These are phyloP conservation scores for Kodamaea derodonti DNA, from an alignment of 1,139 yeast genomes.

Conservation along the genomic window DNA sequence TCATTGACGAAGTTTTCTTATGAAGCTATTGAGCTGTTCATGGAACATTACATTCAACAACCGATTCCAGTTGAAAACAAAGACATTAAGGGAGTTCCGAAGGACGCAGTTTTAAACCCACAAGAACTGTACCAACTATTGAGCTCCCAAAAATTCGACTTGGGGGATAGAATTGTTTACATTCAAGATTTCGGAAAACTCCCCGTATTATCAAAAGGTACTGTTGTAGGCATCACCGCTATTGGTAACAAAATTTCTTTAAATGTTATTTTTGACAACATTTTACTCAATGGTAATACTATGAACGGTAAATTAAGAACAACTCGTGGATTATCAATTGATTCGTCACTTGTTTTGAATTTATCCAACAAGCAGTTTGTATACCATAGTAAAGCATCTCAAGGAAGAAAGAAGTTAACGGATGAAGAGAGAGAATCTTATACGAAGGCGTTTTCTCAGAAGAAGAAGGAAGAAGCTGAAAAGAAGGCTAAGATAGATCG, in stretches of 20 bases:
- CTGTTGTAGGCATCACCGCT: conserved; percentile 78
- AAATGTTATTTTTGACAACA: conserved; percentile 79
- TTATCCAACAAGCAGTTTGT: conserved; percentile 70
- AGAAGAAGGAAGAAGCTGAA: conserved; percentile 21
- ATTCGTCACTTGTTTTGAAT: conserved; percentile 78
- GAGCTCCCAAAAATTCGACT: conserved; percentile 68
- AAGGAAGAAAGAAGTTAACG: conserved; percentile 32
- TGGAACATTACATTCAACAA: conserved; percentile 44
- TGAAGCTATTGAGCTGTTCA: conserved; percentile 62
- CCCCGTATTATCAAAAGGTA: conserved; percentile 83
- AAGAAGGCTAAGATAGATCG: conserved; percentile 13
- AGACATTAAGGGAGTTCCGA: conserved; percentile 79
- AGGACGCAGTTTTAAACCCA: conserved; percentile 79
- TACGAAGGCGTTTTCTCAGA: conserved; percentile 16
- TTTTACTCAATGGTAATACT: conserved; percentile 76
- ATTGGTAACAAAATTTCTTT: conserved; percentile 54
- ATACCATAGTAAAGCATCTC: conserved; percentile 68
- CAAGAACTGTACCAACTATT: conserved; percentile 67
- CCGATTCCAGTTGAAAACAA: conserved; percentile 44
- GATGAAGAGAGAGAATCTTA: conserved; percentile 21
- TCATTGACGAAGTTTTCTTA: conserved; percentile 68
- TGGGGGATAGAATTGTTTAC: conserved; percentile 89
- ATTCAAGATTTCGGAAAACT: conserved; percentile 88
- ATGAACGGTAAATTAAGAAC: conserved; percentile 74
- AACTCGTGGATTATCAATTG: conserved; percentile 80